Evolutionary conservation across 2,329 filamentous ascomycete species (phyloP).

Genomic region (Talaromyces pinophilus): DNA sequence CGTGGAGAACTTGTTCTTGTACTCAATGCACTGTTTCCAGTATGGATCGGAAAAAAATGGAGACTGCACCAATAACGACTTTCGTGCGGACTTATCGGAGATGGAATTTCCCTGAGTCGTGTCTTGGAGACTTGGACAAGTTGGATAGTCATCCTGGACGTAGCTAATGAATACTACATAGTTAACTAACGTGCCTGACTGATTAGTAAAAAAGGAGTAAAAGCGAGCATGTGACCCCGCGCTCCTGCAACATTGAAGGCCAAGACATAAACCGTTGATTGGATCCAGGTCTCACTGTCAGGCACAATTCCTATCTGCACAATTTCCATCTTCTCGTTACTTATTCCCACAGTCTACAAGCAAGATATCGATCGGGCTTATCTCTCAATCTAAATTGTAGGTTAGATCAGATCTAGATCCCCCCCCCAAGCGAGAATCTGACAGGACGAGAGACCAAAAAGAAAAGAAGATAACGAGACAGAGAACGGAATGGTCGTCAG

Average conservation of each 20-base stretch:
- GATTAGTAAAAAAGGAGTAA: background rate
- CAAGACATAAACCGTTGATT: background rate
- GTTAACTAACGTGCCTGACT: background rate
- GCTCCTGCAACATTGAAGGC: background rate
- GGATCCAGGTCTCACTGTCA: constrained; percentile 6
- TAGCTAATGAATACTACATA: constrained; percentile 1
- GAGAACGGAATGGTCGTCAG: background rate
- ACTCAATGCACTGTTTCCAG: background rate
- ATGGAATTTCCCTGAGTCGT: background rate
- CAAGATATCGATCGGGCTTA: background rate
- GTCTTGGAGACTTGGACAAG: background rate
- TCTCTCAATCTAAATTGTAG: background rate
- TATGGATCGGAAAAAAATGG: background rate
- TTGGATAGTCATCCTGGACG: background rate
- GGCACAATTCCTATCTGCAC: background rate
- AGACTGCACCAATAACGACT: background rate
- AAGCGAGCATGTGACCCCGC: background rate
- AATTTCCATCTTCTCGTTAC: background rate
- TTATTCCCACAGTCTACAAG: background rate
- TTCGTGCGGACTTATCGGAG: background rate
- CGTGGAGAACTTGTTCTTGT: constrained; percentile 1
- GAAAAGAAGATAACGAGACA: background rate
- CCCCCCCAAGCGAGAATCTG: background rate
- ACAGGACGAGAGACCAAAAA: background rate
- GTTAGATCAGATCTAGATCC: background rate